phyloP scores from a whole-genome alignment of 345 rosid species.

The Lumnitzera racemosa region DNA sequence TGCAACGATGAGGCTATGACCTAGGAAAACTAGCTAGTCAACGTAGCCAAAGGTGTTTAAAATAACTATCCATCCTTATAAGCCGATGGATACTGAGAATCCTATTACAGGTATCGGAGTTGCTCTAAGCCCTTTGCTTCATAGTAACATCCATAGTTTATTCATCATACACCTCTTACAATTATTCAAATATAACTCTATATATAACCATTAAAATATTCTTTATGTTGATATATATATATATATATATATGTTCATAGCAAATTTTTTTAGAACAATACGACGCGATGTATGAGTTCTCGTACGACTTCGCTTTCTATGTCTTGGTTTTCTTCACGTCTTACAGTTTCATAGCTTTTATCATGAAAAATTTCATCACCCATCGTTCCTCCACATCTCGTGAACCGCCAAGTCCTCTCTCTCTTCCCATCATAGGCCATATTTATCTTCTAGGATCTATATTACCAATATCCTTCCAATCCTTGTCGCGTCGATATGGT shows the following conservation, averaged over 20 bases:
- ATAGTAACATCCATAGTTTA: not conserved
- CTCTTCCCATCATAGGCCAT: slow-evolving; percentile 49
- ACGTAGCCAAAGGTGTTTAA: slow-evolving; percentile 10
- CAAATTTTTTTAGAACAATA: too few relatives aligned
- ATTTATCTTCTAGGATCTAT: slow-evolving; percentile 31
- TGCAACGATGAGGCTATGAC: not conserved
- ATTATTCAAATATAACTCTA: too few relatives aligned
- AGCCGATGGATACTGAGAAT: not conserved
- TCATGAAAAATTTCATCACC: not conserved
- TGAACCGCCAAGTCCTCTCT: slow-evolving; percentile 31
- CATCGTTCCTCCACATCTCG: slow-evolving; percentile 5
- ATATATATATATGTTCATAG: too few relatives aligned
- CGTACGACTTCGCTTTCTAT: not conserved
- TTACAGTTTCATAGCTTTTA: slow-evolving; percentile 15
- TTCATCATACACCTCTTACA: too few relatives aligned
- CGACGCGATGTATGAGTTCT: not conserved
- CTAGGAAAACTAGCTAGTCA: slow-evolving; percentile 10
- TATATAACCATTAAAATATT: too few relatives aligned
- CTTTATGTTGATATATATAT: too few relatives aligned
- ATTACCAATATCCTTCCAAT: slow-evolving; percentile 34
- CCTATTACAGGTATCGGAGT: not conserved
- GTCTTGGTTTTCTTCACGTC: slow-evolving; percentile 11
- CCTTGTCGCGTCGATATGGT: slow-evolving; percentile 30
- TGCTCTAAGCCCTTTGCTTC: not conserved
- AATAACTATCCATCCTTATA: not conserved